Evolutionary conservation across 2,329 filamentous ascomycete genomes (phyloP).

Genomic region (Phaeosphaeriaceae sp.): DNA sequence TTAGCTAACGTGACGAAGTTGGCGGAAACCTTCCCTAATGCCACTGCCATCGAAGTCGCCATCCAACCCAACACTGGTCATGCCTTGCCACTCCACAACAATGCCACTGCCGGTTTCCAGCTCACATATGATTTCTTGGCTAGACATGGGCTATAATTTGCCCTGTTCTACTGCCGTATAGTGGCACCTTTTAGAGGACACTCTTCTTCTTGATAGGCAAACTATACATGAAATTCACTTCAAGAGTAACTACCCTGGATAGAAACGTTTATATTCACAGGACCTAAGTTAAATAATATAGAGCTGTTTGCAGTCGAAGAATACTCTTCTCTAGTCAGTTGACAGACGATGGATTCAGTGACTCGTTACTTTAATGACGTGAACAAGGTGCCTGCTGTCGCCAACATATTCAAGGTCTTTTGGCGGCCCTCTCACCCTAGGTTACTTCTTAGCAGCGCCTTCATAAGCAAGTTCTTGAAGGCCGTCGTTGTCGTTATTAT

Average conservation of each 20-base stretch:
- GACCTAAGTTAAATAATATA: neutral
- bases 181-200: neutral
- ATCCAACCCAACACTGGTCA: slow-evolving; percentile 49
- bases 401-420: no score
- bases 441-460: no score
- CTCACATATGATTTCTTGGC: slow-evolving; percentile 8
- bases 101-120: slow-evolving; percentile 36
- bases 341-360: no score
- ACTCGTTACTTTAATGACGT: no score
- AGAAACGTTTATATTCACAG: neutral
- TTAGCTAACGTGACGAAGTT: slow-evolving; percentile 11
- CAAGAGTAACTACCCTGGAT: neutral
- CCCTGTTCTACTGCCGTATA: neutral
- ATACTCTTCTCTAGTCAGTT: no score
- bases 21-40: slow-evolving; percentile 35
- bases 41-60: slow-evolving; percentile 31
- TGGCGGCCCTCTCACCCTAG: no score
- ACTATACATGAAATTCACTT: no score
- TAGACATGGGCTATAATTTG: slow-evolving; percentile 1
- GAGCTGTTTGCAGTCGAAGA: neutral
- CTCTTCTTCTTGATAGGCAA: neutral
- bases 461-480: no score
- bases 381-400: no score
- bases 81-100: slow-evolving; percentile 45
- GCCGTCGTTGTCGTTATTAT: no score